Evolutionary conservation across 129 eudicot genomes (phyloP), one percentile per base, ranked within the genome.

Genomic region (Flaveria linearis): DNA sequence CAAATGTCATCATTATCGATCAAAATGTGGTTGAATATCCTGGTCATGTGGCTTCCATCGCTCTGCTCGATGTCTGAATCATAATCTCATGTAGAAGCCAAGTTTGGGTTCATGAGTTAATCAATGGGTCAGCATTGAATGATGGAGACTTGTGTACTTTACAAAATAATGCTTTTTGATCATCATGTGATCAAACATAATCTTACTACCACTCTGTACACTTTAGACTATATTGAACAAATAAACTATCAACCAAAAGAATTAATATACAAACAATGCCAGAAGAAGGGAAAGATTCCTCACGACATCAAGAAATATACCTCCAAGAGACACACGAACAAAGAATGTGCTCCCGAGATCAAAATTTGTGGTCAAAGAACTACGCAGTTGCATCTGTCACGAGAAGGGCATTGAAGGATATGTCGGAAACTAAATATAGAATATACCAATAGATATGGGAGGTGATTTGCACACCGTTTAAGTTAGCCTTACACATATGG

Each of bases 221-320:
- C 64, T 63, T 64, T 20, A 72, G 72, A 72, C 68, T 52, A 80
- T 25, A 65, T 51, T 55, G 60, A 76, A 39, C 63, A 39, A 77
- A 42, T 53, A 51, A 72, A 51, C 25, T 52, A 80, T 53, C 30
- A 63, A 28, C 39, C 23, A 5, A 73, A 80, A 73, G 71, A 65
- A 72, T 51, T 13, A 17, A 80, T 80, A 39, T 80, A 80, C 83
- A 80, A 72, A 72, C 67, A 22, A 9, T 15, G 9, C 50, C 36
- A 7, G 33, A 52, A 45, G 58, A 75, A 13, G 47, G 2, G 25
- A 33, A 50, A 76, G 64, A 70, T 63, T 71, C 76, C 77, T 57
- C 69, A 58, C 45, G 11, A n/a, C 17, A 26, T 61, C 68, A 26
- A 28, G 20, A 43, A 6, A 73, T 56, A 72, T 36, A 17, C 28